Evolutionary conservation across 148 eudicot species (phyloP), one percentile per base, ranked within the genome.

Genomic region (Agrostemma githago): DNA sequence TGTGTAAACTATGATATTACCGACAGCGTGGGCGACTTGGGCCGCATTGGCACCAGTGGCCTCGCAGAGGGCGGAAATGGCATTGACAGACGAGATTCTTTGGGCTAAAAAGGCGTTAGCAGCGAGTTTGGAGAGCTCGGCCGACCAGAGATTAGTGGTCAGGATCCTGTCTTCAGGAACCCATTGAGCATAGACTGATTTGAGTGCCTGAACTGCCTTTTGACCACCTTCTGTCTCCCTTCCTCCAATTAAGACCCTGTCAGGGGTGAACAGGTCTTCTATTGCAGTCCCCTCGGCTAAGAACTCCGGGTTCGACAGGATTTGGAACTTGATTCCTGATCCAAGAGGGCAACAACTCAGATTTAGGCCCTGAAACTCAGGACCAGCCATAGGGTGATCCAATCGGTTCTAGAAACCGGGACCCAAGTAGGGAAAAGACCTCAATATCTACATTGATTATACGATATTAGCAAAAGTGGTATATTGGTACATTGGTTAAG

Each of bases 21-120:
- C 92, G 16, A 88, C 79, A 0, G 89, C 92, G 37, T 88, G 88
- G 5, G 92, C 51, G 3, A 88, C 92, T 74, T 88, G 82, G 10
- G 82, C 26, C 51, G 85, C 89, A 78, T 88, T 81, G 3, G 92
- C 92, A 4, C 92, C 89, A 0, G 89, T 88, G 37, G 91, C 91
- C 62, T 88, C 91, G 61, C 89, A 88, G 0, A 88, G 89, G 0
- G 89, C 86, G 1, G 92, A 88, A 80, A 86, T 86, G 59, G 89
- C 92, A 72, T 88, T 88, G 8, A 86, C 88, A 0, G 89, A 88
- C 2, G 92, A 88, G 68, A 88, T 88, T 66, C 89, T 80, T 69
- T 88, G 89, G 37, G 92, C 92, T 78, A 88, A 74, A 72, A 88
- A 88, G 46, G 92, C 92, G 40, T 88, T 88, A 3, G 92, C 92